phyloP scores from a whole-genome alignment of 345 rosid species.

The Aegle marmelos region DNA sequence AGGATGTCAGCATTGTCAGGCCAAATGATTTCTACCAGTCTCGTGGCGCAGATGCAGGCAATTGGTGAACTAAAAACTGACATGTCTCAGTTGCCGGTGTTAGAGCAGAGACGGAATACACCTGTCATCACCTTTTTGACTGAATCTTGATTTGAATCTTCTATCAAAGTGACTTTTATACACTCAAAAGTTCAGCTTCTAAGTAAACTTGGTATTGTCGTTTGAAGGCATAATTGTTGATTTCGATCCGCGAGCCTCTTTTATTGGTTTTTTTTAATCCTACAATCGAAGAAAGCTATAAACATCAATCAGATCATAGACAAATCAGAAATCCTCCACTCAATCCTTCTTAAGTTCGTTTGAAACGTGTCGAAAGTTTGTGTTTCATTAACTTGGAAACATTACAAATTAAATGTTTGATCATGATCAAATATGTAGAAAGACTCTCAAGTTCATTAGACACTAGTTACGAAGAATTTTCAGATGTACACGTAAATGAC shows the following conservation, averaged over 20 bases:
- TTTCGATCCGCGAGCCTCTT: no score
- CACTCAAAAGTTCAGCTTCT: neutral
- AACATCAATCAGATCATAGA: no score
- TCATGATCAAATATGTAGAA: no score
- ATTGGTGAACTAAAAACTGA: conserved; percentile 34
- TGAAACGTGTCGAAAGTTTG: neutral
- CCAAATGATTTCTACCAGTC: conserved; percentile 59
- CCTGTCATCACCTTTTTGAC: neutral
- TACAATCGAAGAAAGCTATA: no score
- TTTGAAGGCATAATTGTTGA: no score
- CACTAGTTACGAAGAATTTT: neutral
- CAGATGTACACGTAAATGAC: neutral
- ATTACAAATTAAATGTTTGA: no score
- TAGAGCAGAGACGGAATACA: neutral
- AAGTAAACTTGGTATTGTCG: neutral
- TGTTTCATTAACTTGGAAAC: neutral
- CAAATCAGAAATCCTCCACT: no score
- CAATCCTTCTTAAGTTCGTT: no score
- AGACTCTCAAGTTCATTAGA: no score
- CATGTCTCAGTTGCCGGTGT: neutral
- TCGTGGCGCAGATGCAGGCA: conserved; percentile 51
- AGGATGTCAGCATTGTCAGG: conserved; percentile 58
- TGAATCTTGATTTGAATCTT: neutral
- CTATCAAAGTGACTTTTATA: neutral
- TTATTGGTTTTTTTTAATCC: no score